Conservation (phyloP, 805 yeast genomes). For the Limtongia smithiae region DNA sequence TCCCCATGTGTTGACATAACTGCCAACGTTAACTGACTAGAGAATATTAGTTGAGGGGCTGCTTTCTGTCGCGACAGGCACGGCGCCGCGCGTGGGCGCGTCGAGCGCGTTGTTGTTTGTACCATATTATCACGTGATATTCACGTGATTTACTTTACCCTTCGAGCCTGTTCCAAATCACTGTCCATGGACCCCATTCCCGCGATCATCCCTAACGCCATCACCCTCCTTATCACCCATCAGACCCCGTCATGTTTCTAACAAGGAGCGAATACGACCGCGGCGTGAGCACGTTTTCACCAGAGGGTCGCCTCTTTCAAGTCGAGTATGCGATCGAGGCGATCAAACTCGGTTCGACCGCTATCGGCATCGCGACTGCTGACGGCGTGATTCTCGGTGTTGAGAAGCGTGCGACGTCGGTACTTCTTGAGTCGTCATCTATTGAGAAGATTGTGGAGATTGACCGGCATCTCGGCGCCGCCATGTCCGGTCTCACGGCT, state of each 20-base stretch:
- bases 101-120: too few relatives aligned
- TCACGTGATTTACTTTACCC: too few relatives aligned
- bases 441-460: slow-evolving; percentile 95
- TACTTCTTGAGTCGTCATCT: slow-evolving; percentile 83
- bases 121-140: too few relatives aligned
- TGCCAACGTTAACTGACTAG: too few relatives aligned
- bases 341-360: slow-evolving; percentile 94
- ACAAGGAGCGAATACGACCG: slow-evolving; percentile 99
- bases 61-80: too few relatives aligned
- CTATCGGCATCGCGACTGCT: slow-evolving; percentile 91
- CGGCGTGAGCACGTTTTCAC: slow-evolving; percentile 97
- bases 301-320: slow-evolving; percentile 97
- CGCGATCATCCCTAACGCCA: too few relatives aligned
- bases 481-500: slow-evolving; percentile 98
- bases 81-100: too few relatives aligned
- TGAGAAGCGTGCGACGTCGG: slow-evolving; percentile 93
- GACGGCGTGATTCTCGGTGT: slow-evolving; percentile 97
- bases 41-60: too few relatives aligned
- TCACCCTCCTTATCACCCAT: too few relatives aligned
- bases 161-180: too few relatives aligned
- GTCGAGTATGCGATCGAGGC: slow-evolving; percentile 98
- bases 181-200: too few relatives aligned
- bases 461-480: slow-evolving; percentile 93
- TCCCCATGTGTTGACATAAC: too few relatives aligned
- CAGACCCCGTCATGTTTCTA: slow-evolving; percentile 90